Conservation (phyloP, 2,329 filamentous ascomycete species). For the Colletotrichum scovillei region DNA sequence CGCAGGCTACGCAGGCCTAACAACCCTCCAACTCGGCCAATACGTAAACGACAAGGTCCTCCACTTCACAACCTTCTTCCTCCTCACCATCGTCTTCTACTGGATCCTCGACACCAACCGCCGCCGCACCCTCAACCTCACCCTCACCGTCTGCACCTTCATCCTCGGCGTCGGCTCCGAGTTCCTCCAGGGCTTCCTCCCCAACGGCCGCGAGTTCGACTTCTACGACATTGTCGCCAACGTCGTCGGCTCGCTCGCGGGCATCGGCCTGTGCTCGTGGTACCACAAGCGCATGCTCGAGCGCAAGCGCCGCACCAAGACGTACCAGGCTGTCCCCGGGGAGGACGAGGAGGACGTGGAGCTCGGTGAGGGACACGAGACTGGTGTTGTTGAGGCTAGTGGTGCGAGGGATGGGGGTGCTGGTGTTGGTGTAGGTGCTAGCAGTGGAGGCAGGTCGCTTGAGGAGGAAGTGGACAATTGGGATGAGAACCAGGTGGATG, state of each 20-base stretch:
- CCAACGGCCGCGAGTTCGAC: constrained; percentile 79
- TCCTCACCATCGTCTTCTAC: constrained; percentile 90
- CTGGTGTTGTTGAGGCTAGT: constrained; percentile 61
- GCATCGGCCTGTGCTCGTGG: constrained; percentile 82
- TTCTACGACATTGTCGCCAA: constrained; percentile 90
- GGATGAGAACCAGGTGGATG: constrained; percentile 82
- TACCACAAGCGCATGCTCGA: constrained; percentile 98
- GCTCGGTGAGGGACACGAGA: constrained; percentile 78
- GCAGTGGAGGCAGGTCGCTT: constrained; percentile 52
- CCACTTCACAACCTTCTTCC: constrained; percentile 89
- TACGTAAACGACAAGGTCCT: constrained; percentile 89
- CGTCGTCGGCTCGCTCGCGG: constrained; percentile 79
- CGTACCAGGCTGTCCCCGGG: constrained; percentile 77
- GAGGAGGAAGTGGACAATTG: constrained; percentile 92
- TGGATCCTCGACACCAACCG: constrained; percentile 95
- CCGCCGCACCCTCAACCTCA: constrained; percentile 85
- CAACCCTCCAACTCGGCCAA: constrained; percentile 65
- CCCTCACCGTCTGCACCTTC: constrained; percentile 82
- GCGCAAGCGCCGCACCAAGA: constrained; percentile 78
- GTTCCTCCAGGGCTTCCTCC: constrained; percentile 79
- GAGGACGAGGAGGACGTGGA: constrained; percentile 78
- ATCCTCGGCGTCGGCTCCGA: constrained; percentile 79
- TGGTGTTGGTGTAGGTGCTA: not conserved
- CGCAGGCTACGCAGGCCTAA: constrained; percentile 84
- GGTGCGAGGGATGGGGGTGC: constrained; percentile 41